Evolutionary conservation across 192 early-diverging fungal species (phyloP), one percentile per base, ranked within the genome.

Genomic region (Entomortierella beljakovae): DNA sequence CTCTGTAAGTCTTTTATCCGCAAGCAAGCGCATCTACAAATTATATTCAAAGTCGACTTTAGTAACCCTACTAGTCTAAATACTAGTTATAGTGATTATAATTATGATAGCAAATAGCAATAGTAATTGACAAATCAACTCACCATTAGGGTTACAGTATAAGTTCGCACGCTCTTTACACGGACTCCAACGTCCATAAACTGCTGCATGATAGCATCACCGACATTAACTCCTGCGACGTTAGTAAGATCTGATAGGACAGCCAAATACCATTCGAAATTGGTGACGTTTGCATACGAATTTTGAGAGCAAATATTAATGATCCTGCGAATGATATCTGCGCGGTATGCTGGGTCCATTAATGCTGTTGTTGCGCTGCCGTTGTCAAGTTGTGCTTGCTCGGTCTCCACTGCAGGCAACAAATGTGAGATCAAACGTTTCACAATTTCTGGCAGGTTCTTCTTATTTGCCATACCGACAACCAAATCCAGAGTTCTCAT

Each of bases 221-320:
- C 95, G 6, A 94, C 93, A 64, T 89, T 90, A 2, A 95, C 92
- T 40, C 92, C 92, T 15, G 92, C 80, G 6, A 93, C 81, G 40
- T 92, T 89, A 0, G 92, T 92, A 10, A 98, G 84, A 51, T 93
- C 92, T 2, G 91, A 89, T 29, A 98, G 87, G 0, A 94, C 88
- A 2, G 88, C 85, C 35, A 98, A 86, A 68, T 98, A 98, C 98
- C 98, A 99, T 74, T 98, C 95, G 86, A 98, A 98, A 73, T 97
- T 92, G 20, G 88, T 83, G 33, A 98, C 86, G 68, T 95, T 89
- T 22, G 85, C 87, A 64, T 97, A 99, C 8, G 91, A 91, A 80
- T 96, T 89, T 51, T 89, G 89, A 10, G 91, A 89, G 77, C 96
- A 97, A 66, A 98, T 92, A 54, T 76, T 77, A 1, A 98, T 58